These are phyloP conservation scores for Neonothopanus nambi DNA, from an alignment of 1,284 basidiomycete genomes.

Conservation along the genomic window DNA sequence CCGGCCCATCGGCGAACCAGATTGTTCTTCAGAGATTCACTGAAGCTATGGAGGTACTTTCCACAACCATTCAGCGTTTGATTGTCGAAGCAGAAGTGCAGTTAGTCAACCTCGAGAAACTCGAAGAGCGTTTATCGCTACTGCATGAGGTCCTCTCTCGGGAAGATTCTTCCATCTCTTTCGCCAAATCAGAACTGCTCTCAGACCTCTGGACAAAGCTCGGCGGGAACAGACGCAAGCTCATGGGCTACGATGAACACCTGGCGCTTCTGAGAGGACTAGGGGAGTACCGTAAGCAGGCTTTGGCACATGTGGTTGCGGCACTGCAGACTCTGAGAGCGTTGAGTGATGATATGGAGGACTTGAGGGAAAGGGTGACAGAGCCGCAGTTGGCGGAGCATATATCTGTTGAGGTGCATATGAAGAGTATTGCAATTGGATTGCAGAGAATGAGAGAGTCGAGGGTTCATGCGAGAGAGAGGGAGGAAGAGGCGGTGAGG, in stretches of 20 bases:
- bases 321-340: constrained; percentile 58
- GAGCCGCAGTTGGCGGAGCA: constrained; percentile 59
- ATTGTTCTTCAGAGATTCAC: constrained; percentile 54
- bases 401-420: constrained; percentile 68
- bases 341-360: constrained; percentile 73
- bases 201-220: constrained; percentile 66
- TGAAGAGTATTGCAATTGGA: constrained; percentile 64
- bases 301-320: constrained; percentile 59
- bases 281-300: constrained; percentile 55
- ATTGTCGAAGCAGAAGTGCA: constrained; percentile 62
- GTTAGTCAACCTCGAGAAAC: constrained; percentile 50
- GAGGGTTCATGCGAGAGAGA: constrained; percentile 40
- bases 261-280: constrained; percentile 53
- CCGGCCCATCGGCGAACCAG: constrained; percentile 35
- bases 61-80: constrained; percentile 50
- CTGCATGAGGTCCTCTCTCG: constrained; percentile 58
- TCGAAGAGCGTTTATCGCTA: constrained; percentile 57
- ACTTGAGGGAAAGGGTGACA: constrained; percentile 64
- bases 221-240: constrained; percentile 53
- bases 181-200: constrained; percentile 53
- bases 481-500: constrained; percentile 37
- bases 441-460: constrained; percentile 63
- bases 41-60: constrained; percentile 61
- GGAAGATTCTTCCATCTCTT: constrained; percentile 49
- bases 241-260: constrained; percentile 49